Conservation (phyloP, 345 rosid species). For the Melaleuca quinquenervia region DNA sequence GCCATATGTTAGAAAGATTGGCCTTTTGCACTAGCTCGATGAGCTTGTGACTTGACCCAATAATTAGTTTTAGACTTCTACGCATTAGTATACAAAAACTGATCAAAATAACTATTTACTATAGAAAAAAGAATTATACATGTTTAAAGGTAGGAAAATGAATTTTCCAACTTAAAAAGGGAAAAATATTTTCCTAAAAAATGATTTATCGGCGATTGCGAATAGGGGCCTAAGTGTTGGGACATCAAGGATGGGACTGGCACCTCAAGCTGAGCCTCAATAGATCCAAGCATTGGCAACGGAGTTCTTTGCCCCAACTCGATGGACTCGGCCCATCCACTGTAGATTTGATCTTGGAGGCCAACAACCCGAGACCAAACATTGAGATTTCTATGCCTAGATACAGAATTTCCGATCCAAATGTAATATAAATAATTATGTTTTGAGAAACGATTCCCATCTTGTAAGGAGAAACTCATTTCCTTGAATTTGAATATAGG, state of each 20-base stretch:
- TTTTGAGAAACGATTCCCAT: rapidly evolving
- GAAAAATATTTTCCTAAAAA: rapidly evolving
- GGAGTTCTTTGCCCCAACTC: rapidly evolving
- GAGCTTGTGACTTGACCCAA: background rate
- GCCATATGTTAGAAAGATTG: background rate
- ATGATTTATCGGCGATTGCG: rapidly evolving
- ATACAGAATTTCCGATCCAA: too few species aligned
- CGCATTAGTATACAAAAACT: background rate
- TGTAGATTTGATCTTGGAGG: too few species aligned
- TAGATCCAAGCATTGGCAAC: rapidly evolving
- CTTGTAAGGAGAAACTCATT: background rate
- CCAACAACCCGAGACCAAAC: background rate
- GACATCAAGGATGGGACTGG: rapidly evolving
- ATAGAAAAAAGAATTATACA: rapidly evolving
- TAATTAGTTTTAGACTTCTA: background rate
- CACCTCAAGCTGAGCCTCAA: background rate
- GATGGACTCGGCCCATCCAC: rapidly evolving
- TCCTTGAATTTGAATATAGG: rapidly evolving
- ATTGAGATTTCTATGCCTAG: rapidly evolving
- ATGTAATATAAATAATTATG: background rate
- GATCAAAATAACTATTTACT: rapidly evolving
- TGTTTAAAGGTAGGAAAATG: background rate
- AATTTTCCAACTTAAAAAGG: background rate
- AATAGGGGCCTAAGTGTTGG: rapidly evolving
- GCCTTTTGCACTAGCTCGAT: background rate